A percentile compares a stretch with the other conserved stretches of the same genome.
Conservation (phyloP, 306 rosid species). For the Abrus precatorius region DNA sequence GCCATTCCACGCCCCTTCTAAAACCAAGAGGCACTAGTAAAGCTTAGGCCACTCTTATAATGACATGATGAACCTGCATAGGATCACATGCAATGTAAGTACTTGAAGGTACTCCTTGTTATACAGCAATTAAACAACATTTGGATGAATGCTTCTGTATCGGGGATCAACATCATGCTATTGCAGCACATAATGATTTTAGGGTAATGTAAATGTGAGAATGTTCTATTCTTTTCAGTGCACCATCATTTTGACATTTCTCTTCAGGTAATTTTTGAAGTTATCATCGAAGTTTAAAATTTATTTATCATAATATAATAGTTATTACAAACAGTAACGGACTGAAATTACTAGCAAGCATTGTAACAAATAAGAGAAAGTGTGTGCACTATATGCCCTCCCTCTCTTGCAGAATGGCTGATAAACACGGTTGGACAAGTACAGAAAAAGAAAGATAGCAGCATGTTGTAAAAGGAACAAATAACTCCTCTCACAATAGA, state of each 20-base stretch:
- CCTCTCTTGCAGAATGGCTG: background rate
- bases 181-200: background rate
- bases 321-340: background rate
- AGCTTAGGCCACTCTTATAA: background rate
- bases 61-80: background rate
- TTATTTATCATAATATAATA: background rate
- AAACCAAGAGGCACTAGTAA: background rate
- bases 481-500: background rate
- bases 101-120: background rate
- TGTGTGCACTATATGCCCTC: background rate
- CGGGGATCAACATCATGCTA: background rate
- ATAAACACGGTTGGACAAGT: background rate
- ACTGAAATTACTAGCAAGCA: slow-evolving; percentile 21
- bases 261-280: background rate
- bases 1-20: background rate
- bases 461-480: slow-evolving; percentile 2
- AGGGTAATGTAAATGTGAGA: background rate
- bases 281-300: background rate
- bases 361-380: background rate
- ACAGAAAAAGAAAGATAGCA: background rate
- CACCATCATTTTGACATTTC: slow-evolving; percentile 19
- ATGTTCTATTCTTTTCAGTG: background rate
- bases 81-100: background rate
- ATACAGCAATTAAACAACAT: background rate
- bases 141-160: background rate